Base-by-base conservation (phyloP, 495 filamentous ascomycete genomes). In the Podospora conica region DNA sequence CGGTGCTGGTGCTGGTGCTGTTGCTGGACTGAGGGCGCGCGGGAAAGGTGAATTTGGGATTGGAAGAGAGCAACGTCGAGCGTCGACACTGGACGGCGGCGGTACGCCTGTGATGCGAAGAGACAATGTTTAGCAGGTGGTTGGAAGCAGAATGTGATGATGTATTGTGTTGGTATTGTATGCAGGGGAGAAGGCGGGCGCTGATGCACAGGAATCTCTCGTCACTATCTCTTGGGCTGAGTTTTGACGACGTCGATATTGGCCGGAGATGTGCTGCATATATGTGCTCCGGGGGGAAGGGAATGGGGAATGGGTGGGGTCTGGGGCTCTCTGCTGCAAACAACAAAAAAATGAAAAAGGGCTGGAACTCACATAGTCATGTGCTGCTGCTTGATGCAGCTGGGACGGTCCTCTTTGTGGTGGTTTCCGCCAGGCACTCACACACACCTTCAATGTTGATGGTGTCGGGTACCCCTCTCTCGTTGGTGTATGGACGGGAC, bases 171-270 rank as follows among this genome's bases (percentile, higher is more conserved):
- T 12, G 23, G 12, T 63, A 24, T 60, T 66, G 31, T 27, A 27
- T 27, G 25, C 25, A 27, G 25, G 25, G 25, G 25, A 27, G 25
- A 27, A 15, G 11, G n/a, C n/a, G n/a, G n/a, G n/a, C n/a, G n/a
- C n/a, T n/a, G n/a, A n/a, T n/a, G n/a, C n/a, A n/a, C n/a, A n/a
- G n/a, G n/a, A n/a, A 65, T 67, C 62, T 61, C 64, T 12, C 27
- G 29, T 58, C 60, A 65, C 55, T 67, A 67, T 61, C 64, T 54
- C 65, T 55, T 67, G 65, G 70, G 60, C 59, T 61, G 65, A 70
- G 61, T 40, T 69, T 60, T 70, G 66, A 70, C 64, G 53, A 59
- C 27, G 63, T 54, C 53, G 68, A 69, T 69, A 69, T 66, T 69
- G 66, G 54, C 9, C 25, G 40, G 40, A 48, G 63, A 61, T 18